A percentile compares a stretch with the other conserved stretches of the same genome.
Evolutionary conservation across 1,284 basidiomycete genomes (phyloP).

Genomic region (Meripilus lineatus): DNA sequence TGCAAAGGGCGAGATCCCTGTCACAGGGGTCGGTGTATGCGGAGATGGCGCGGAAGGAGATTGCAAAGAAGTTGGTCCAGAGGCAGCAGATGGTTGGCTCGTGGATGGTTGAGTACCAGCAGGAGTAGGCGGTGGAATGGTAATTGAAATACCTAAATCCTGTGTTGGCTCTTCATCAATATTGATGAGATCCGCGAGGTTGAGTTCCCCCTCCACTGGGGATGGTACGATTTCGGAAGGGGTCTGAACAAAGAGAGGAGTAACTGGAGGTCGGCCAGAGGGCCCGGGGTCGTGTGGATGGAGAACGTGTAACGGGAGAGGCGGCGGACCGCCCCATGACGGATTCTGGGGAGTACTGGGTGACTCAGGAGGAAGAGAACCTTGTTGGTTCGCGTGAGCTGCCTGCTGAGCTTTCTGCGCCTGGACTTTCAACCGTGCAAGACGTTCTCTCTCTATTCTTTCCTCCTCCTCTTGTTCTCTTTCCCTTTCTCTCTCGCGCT

Average conservation of each 20-base stretch:
- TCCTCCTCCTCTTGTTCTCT: conserved; percentile 56
- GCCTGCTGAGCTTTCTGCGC: conserved; percentile 26
- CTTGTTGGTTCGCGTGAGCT: conserved; percentile 17
- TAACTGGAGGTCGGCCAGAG: conserved; percentile 28
- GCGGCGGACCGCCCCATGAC: conserved; percentile 57
- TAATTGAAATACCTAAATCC: conserved; percentile 18
- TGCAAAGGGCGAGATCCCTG: conserved; percentile 49
- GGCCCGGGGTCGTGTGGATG: conserved; percentile 21
- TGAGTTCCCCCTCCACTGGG: conserved; percentile 55
- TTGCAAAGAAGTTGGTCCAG: conserved; percentile 12
- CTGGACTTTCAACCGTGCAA: conserved; percentile 45
- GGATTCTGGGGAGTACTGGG: conserved; percentile 41
- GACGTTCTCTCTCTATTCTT: conserved; percentile 56
- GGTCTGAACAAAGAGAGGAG: conserved; percentile 38
- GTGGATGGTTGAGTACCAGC: neutral
- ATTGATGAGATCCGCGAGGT: conserved; percentile 72
- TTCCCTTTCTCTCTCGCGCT: conserved; percentile 51
- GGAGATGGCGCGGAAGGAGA: conserved; percentile 12
- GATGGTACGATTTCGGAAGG: conserved; percentile 34
- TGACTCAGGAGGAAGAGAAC: conserved; percentile 61
- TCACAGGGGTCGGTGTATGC: conserved; percentile 18
- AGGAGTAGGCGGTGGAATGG: conserved; percentile 10
- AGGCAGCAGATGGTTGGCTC: conserved; percentile 3
- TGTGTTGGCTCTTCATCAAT: conserved; percentile 60
- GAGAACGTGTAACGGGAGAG: conserved; percentile 40